A percentile compares a stretch with the other conserved stretches of the same genome.
These are phyloP conservation scores for Ascocoryne sarcoides DNA, from an alignment of 2,329 filamentous ascomycete genomes.

Conservation along the genomic window DNA sequence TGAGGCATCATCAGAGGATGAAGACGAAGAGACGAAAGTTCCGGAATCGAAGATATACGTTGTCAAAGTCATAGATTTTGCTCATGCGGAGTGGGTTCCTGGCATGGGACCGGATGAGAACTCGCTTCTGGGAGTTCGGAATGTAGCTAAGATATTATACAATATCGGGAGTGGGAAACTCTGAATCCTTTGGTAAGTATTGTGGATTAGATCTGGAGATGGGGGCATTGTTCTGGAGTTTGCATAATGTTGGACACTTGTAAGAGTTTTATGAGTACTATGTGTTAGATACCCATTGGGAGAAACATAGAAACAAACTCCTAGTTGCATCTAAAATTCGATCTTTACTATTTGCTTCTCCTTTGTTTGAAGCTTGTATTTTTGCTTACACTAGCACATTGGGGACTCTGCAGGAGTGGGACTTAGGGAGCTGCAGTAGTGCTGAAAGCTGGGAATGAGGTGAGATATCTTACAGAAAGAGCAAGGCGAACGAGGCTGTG, in stretches of 20 bases:
- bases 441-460: too few species aligned
- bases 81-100: constrained; percentile 74
- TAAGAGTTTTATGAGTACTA: constrained; percentile 9
- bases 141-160: constrained; percentile 60
- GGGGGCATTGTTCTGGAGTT: not conserved
- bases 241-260: not conserved
- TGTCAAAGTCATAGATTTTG: constrained; percentile 93
- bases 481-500: too few species aligned
- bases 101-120: constrained; percentile 85
- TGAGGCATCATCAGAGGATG: constrained; percentile 30
- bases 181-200: too few species aligned
- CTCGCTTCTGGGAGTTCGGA: constrained; percentile 63
- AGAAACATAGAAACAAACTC: constrained; percentile 12
- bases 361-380: not conserved
- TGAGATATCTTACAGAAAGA: too few species aligned
- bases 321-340: too few species aligned
- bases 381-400: not conserved
- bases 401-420: too few species aligned
- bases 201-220: too few species aligned
- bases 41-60: constrained; percentile 58
- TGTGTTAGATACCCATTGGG: constrained; percentile 18
- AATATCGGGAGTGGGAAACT: constrained; percentile 29
- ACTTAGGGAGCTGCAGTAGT: too few species aligned
- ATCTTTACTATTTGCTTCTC: constrained; percentile 10
- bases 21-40: constrained; percentile 47